These are phyloP conservation scores for Botryosphaeria dothidea DNA, from an alignment of 2,329 filamentous ascomycete species.

Conservation along the genomic window DNA sequence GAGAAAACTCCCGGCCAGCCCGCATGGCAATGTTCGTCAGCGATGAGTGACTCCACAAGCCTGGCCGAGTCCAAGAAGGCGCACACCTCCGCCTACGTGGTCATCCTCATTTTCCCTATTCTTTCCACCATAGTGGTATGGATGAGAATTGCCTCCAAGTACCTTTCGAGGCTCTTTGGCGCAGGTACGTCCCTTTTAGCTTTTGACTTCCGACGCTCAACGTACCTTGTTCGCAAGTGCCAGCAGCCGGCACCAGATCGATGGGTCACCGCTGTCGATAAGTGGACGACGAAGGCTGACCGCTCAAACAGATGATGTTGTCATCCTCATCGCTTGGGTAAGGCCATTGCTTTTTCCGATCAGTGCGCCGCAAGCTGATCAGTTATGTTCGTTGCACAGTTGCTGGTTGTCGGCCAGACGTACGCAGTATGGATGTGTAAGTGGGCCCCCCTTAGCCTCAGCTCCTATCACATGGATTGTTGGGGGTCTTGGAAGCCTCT, in stretches of 20 bases:
- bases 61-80: not conserved
- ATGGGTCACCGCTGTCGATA: not conserved
- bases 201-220: not conserved
- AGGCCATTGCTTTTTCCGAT: not conserved
- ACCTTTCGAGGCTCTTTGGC: not conserved
- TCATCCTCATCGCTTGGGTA: constrained; percentile 10
- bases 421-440: constrained; percentile 14
- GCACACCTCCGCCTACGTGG: constrained; percentile 4
- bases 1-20: not conserved
- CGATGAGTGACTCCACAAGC: constrained; percentile 3
- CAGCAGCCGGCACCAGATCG: not conserved
- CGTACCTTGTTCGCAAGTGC: not conserved
- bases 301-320: not conserved
- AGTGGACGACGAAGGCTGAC: not conserved
- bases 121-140: constrained; percentile 4
- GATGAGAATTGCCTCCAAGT: not conserved
- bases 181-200: not conserved
- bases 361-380: not conserved
- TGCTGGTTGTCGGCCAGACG: constrained; percentile 1
- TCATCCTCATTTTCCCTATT: constrained; percentile 3
- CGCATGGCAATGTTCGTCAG: not conserved
- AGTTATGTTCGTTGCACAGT: not conserved
- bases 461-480: not conserved
- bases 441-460: not conserved
- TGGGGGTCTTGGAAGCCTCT: too few relatives aligned